Conservation (phyloP, 2,329 filamentous ascomycete species). For the Spiromastix sp. region DNA sequence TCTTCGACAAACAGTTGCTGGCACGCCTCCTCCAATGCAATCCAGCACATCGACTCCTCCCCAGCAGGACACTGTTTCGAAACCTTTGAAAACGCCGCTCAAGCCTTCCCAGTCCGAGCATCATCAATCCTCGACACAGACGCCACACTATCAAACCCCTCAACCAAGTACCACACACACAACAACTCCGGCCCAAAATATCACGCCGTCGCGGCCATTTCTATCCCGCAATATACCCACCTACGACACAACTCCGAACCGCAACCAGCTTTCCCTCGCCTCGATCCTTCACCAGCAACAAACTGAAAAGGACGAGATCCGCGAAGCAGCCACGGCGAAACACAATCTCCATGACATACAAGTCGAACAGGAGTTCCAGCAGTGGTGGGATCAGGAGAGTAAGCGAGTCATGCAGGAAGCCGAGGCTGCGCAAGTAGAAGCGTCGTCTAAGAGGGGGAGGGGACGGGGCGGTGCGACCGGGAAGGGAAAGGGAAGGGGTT, state of each 20-base stretch:
- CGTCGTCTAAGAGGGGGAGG: constrained; percentile 22
- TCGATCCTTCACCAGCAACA: constrained; percentile 85
- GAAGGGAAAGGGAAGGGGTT: constrained; percentile 19
- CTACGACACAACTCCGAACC: constrained; percentile 44
- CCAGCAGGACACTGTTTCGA: constrained; percentile 9
- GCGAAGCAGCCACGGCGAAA: constrained; percentile 70
- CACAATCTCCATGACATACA: constrained; percentile 90
- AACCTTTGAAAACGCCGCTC: not conserved
- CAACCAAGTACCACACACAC: constrained; percentile 22
- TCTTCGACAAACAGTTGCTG: constrained; percentile 50
- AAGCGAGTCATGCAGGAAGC: constrained; percentile 57
- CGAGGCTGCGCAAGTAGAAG: constrained; percentile 23
- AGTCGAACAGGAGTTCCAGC: constrained; percentile 89
- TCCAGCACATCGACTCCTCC: constrained; percentile 3
- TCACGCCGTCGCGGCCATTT: constrained; percentile 21
- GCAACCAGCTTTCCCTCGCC: constrained; percentile 62
- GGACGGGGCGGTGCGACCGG: too few relatives aligned
- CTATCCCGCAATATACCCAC: constrained; percentile 42
- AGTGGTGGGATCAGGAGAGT: constrained; percentile 91
- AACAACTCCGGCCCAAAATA: constrained; percentile 9
- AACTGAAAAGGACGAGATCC: constrained; percentile 70
- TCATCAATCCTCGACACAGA: not conserved
- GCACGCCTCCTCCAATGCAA: constrained; percentile 23
- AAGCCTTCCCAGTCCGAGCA: constrained; percentile 37
- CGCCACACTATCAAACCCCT: not conserved